These are phyloP conservation scores for Chlamydomonas eustigma DNA, from an alignment of 139 green algal genomes.

Conservation along the genomic window DNA sequence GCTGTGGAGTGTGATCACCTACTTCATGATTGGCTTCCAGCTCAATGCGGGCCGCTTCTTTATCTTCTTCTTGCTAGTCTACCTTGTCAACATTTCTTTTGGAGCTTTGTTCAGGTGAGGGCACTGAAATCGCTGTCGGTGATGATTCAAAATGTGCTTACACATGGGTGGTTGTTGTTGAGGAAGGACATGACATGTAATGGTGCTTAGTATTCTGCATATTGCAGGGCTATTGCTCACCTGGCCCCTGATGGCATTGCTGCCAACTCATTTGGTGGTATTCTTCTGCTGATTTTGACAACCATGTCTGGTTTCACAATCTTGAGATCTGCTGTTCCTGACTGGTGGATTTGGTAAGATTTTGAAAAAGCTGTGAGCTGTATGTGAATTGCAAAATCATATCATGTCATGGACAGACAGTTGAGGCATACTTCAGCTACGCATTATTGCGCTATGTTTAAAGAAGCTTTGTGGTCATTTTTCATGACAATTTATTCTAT, in stretches of 20 bases:
- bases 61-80: conserved; percentile 15
- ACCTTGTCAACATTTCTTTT: background rate
- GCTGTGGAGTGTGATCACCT: conserved; percentile 28
- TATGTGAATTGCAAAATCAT: too few relatives aligned
- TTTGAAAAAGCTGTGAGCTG: too few relatives aligned
- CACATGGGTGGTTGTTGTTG: too few relatives aligned
- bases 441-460: too few relatives aligned
- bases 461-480: too few relatives aligned
- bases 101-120: conserved; percentile 21
- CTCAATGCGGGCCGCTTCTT: conserved; percentile 36
- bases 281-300: conserved; percentile 63
- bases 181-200: too few relatives aligned
- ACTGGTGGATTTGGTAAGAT: conserved; percentile 3
- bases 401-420: too few relatives aligned
- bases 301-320: conserved; percentile 68
- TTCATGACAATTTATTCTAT: too few relatives aligned
- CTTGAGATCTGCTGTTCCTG: conserved; percentile 17
- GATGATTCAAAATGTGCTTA: too few relatives aligned
- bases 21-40: conserved; percentile 30
- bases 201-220: too few relatives aligned
- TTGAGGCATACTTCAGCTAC: too few relatives aligned
- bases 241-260: conserved; percentile 10
- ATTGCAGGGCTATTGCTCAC: conserved; percentile 12
- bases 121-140: too few relatives aligned
- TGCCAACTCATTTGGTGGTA: conserved; percentile 16